These are phyloP conservation scores for Hypoxylon cercidicola DNA, from an alignment of 495 filamentous ascomycete genomes.

Conservation along the genomic window DNA sequence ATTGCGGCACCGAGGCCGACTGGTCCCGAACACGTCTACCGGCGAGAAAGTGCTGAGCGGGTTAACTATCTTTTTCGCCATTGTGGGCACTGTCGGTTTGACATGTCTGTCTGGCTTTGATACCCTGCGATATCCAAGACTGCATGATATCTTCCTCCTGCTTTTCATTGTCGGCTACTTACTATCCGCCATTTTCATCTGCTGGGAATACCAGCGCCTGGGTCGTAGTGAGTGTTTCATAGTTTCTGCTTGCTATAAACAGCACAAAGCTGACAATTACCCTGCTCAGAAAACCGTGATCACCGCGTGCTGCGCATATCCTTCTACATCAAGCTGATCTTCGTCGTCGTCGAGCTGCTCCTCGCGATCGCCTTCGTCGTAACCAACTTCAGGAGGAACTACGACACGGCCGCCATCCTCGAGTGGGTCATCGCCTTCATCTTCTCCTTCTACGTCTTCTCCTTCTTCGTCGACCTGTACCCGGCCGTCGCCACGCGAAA, in stretches of 20 bases:
- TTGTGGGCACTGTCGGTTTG: constrained; percentile 80
- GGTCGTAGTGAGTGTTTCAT: constrained; percentile 66
- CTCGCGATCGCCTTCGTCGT: constrained; percentile 75
- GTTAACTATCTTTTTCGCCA: constrained; percentile 75
- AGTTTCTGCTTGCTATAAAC: not conserved
- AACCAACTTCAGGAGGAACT: constrained; percentile 50
- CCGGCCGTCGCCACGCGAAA: constrained; percentile 67
- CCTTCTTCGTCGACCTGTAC: constrained; percentile 87
- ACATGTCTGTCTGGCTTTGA: constrained; percentile 89
- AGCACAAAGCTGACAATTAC: constrained; percentile 2
- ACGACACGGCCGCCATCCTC: constrained; percentile 68
- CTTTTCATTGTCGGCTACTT: constrained; percentile 89
- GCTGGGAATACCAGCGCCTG: constrained; percentile 86
- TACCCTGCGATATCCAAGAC: constrained; percentile 67
- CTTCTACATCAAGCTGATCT: constrained; percentile 84
- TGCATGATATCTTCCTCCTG: constrained; percentile 81
- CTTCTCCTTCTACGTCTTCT: constrained; percentile 89
- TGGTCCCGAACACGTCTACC: constrained; percentile 73
- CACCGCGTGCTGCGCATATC: constrained; percentile 76
- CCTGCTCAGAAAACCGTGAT: constrained; percentile 68
- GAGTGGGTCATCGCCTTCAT: constrained; percentile 87
- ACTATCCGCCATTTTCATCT: constrained; percentile 83
- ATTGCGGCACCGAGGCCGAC: constrained; percentile 78
- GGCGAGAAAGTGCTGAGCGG: constrained; percentile 76
- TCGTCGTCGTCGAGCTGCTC: constrained; percentile 80